Conservation (phyloP, 208 protist species). For the Wallacemonas sp. region DNA sequence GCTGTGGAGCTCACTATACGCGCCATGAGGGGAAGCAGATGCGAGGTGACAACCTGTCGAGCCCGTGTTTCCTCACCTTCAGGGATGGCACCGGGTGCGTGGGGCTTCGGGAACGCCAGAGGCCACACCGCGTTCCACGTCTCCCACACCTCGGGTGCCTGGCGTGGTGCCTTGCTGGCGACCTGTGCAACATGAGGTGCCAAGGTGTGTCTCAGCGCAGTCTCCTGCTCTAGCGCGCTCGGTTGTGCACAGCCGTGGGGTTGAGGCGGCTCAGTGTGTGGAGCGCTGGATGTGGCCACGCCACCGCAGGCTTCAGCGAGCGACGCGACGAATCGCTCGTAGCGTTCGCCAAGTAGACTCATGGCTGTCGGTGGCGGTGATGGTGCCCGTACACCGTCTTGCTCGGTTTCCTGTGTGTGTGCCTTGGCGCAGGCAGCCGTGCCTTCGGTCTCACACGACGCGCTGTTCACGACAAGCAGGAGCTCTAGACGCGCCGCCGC, state of each 20-base stretch:
- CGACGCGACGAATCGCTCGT: not conserved
- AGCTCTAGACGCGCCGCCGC: conserved; percentile 20
- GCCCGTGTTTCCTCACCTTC: conserved; percentile 11
- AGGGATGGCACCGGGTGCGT: conserved; percentile 11
- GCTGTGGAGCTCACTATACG: not conserved
- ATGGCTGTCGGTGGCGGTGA: no score
- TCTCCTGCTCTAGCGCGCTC: not conserved
- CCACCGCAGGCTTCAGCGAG: not conserved
- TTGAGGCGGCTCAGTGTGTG: no score
- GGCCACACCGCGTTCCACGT: conserved; percentile 68
- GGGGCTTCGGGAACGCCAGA: conserved; percentile 64
- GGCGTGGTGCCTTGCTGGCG: conserved; percentile 43
- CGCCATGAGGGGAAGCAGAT: conserved; percentile 33
- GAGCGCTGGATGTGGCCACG: no score
- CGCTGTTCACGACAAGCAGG: not conserved
- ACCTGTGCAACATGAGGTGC: conserved; percentile 37
- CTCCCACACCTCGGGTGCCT: conserved; percentile 44
- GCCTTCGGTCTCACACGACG: no score
- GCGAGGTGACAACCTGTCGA: conserved; percentile 11
- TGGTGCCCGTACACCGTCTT: no score
- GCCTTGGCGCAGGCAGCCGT: no score
- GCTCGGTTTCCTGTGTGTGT: no score
- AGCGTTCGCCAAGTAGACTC: not conserved
- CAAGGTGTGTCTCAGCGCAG: not conserved
- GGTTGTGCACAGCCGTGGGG: no score